Evolutionary conservation across 2,329 filamentous ascomycete genomes (phyloP).

Genomic region (Cytospora piceicola): DNA sequence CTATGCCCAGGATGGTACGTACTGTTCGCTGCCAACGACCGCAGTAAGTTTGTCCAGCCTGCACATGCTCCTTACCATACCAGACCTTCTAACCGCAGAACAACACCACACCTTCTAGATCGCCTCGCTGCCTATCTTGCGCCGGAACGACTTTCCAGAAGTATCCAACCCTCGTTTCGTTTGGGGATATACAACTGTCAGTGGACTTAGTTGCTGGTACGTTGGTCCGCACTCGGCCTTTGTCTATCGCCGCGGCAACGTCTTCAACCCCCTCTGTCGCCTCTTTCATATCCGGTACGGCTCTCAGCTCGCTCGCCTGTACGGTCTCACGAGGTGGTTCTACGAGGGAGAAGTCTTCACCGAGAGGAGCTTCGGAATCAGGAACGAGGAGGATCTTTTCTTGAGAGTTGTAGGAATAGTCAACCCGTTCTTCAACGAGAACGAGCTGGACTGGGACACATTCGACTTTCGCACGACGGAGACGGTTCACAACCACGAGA

Average conservation of each 20-base stretch:
- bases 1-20: neutral
- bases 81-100: neutral
- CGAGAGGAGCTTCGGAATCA: neutral
- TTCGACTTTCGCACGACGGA: neutral
- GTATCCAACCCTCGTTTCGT: neutral
- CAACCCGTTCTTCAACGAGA: neutral
- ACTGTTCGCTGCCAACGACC: neutral
- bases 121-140: neutral
- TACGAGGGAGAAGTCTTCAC: neutral
- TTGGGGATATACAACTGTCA: neutral
- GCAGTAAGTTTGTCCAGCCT: neutral
- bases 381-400: neutral
- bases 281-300: slow-evolving; percentile 5
- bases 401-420: neutral
- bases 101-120: slow-evolving; percentile 1
- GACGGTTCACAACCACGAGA: neutral
- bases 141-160: neutral
- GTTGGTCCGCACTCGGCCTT: neutral
- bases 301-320: neutral
- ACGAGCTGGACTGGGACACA: neutral
- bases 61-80: slow-evolving; percentile 1
- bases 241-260: neutral
- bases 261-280: slow-evolving; percentile 5
- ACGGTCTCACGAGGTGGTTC: neutral
- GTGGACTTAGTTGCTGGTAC: slow-evolving; percentile 3